These are phyloP conservation scores for Clohesyomyces aquaticus DNA, from an alignment of 495 filamentous ascomycete genomes.

Conservation along the genomic window DNA sequence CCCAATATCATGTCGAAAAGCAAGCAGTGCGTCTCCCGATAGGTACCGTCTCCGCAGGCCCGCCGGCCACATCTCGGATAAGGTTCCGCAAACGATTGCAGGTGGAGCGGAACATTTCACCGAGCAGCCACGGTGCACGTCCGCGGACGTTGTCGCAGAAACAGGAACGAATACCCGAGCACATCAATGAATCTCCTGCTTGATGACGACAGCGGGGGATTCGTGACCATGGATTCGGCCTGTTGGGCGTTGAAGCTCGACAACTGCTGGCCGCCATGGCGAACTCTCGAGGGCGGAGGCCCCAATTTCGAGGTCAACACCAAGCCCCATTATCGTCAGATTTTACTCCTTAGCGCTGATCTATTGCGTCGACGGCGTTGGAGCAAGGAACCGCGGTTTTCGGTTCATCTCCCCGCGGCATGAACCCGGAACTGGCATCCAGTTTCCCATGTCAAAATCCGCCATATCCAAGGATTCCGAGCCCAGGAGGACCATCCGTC, in stretches of 20 bases:
- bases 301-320: neutral
- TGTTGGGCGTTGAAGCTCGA: too few species aligned
- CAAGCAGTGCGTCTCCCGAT: neutral
- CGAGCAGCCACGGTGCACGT: too few species aligned
- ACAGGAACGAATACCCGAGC: neutral
- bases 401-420: neutral
- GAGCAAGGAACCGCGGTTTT: neutral
- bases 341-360: too few species aligned
- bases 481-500: too few species aligned
- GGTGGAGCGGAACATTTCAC: neutral
- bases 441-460: neutral
- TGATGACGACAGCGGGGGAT: neutral
- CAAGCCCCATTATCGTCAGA: neutral
- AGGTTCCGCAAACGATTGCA: neutral
- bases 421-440: neutral
- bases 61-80: neutral
- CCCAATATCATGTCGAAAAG: neutral
- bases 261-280: too few species aligned
- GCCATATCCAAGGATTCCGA: neutral
- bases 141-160: too few species aligned
- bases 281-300: too few species aligned
- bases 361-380: neutral
- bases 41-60: neutral
- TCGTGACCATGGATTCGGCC: neutral
- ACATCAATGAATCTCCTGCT: neutral